Base-by-base conservation (phyloP, 2,329 filamentous ascomycete genomes). In the Diatrype stigma region DNA sequence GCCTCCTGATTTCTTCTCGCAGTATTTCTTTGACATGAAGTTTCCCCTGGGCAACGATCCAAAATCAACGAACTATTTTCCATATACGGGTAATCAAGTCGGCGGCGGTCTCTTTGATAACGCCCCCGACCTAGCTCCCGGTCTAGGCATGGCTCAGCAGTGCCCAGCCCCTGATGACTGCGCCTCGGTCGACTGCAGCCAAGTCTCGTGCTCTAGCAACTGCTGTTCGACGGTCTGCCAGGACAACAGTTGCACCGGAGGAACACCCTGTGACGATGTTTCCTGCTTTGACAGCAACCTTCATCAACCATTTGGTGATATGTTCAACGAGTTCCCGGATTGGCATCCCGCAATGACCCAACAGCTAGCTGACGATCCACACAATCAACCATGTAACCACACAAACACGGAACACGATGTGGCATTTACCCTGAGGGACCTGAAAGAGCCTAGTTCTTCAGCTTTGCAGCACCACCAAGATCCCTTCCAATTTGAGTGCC, bases 391-490 rank as follows among this genome's bases (percentile, higher is more conserved):
- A 12, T 63, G 61, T 44, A 63, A 63, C 46, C 62, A 64, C 49
- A 64, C 62, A 8, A 55, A 63, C 37, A 59, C 63, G 6, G 65
- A 68, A 35, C 65, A 68, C 34, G 58, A 62, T 40, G 64, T 61
- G 40, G 64, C 64, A 10, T 53, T 56, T 19, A 63, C 63, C 2
- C 48, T 67, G 22, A 56, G 60, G 26, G 55, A 65, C 45, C 48
- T 67, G 26, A 56, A 59, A 32, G 59, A 55, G 3, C 63, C 63
- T 4, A 59, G 48, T 23, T 48, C 53, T 38, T 37, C 53, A 11
- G 47, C 51, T 40, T 8, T 45, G 14, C 53, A 50, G 5, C 51
- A 56, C 11, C 54, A 61, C 21, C 38, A 49, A 22, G 48, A 46
- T 4, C 51, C 55, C 42, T 16, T 46, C 14, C 52, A 55, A 17